A percentile compares a stretch with the other conserved stretches of the same genome.
These are phyloP conservation scores for Penicillium roqueforti DNA, from an alignment of 495 filamentous ascomycete species.

Conservation along the genomic window DNA sequence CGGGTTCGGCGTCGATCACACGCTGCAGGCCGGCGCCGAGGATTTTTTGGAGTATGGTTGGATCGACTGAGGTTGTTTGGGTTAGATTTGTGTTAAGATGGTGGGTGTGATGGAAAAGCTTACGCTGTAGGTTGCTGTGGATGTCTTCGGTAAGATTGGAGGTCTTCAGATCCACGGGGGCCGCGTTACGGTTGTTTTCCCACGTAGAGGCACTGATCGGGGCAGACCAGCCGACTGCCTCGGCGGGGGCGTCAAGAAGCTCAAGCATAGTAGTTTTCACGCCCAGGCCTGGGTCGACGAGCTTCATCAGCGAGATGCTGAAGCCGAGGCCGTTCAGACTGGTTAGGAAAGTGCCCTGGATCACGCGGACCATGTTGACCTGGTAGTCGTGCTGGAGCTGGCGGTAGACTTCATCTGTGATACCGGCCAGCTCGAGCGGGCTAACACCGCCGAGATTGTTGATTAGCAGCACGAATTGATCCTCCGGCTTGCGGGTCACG, in stretches of 20 bases:
- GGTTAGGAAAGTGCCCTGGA: conserved; percentile 64
- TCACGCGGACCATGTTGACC: conserved; percentile 65
- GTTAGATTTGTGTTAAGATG: conserved; percentile 15
- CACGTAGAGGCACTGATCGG: conserved; percentile 58
- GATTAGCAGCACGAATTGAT: conserved; percentile 71
- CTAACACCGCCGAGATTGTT: conserved; percentile 96
- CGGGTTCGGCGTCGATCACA: conserved; percentile 72
- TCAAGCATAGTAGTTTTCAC: conserved; percentile 74
- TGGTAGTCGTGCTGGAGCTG: conserved; percentile 67
- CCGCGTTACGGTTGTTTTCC: conserved; percentile 38
- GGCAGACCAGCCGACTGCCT: conserved; percentile 81
- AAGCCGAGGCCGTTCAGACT: conserved; percentile 92
- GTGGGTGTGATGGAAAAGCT: conserved; percentile 12
- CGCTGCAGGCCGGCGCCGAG: conserved; percentile 64
- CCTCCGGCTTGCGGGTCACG: conserved; percentile 56
- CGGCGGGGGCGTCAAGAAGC: conserved; percentile 78
- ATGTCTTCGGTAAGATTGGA: conserved; percentile 54
- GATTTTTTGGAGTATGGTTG: conserved; percentile 49
- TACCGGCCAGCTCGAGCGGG: conserved; percentile 81
- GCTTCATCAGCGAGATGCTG: conserved; percentile 78
- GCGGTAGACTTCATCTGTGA: conserved; percentile 78
- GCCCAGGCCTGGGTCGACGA: conserved; percentile 76
- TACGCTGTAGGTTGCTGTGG: conserved; percentile 66
- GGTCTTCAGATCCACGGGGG: conserved; percentile 43
- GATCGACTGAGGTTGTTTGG: conserved; percentile 51